Evolutionary conservation across 1,284 basidiomycete species (phyloP), one percentile per base, ranked within the genome.

Genomic region (Sporisorium exsertum): DNA sequence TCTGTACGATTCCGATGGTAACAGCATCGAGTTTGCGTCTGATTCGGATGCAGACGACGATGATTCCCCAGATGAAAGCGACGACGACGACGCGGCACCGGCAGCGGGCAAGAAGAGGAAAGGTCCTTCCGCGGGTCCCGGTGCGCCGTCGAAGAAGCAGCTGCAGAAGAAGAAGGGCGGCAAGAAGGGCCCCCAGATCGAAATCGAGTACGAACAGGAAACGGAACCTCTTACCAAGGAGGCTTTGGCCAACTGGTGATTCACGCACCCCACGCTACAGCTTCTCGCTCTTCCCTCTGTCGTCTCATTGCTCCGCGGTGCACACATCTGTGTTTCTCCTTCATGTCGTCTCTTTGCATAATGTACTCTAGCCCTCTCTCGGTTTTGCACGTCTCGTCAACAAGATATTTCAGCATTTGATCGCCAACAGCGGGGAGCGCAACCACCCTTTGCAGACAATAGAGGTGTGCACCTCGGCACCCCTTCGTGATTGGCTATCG

Each of bases 171-270:
- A 29, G 32, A 58, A 33, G 45, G n/a, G 20, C 7, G 55, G 43
- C 20, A 72, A 66, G 27, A 64, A 61, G 22, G 79, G 67, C 26
- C 91, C 94, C 9, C 89, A 91, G 76, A 91, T 98, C 85, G 83
- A 85, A 58, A 92, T 97, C 86, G 95, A 97, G 87, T 96, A 97
- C 90, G 95, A 95, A 84, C 89, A 92, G 78, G 93, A 97, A 87
- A 89, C 93, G 83, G 94, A 94, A 86, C 88, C 88, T n/a, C 84
- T 88, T 54, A 87, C 87, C 37, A 86, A 87, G 64, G 66, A 86
- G 42, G 63, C 85, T 47, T 46, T 86, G 43, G 57, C 85, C 51
- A 68, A 79, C 20, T 85, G 84, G 84, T 85, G 27, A 61, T 45
- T 35, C 1, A 20, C 37, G 12, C 13, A 16, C n/a, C 16, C 13